Conservation (phyloP, 768 basidiomycete species). For the Leccinum olivaceopallidum region DNA sequence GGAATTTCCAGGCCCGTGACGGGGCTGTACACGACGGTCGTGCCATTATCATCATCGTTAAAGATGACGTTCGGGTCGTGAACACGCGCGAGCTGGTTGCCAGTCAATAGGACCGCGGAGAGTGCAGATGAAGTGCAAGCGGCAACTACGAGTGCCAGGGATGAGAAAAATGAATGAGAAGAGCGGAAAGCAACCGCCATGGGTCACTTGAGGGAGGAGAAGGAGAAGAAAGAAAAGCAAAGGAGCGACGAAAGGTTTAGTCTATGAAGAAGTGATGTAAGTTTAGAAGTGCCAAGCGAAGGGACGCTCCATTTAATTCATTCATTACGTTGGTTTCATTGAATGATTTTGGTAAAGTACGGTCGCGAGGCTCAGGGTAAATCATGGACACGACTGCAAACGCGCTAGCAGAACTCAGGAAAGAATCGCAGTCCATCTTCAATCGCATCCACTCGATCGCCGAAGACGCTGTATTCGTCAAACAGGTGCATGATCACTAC, state of each 20-base stretch:
- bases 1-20: conserved; percentile 42
- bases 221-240: conserved; percentile 6
- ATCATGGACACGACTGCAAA: background rate
- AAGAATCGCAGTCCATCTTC: conserved; percentile 74
- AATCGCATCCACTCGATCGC: conserved; percentile 87
- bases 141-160: conserved; percentile 18
- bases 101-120: conserved; percentile 10
- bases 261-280: conserved; percentile 8
- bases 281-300: background rate
- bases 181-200: conserved; percentile 29
- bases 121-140: conserved; percentile 8
- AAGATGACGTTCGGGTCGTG: conserved; percentile 34
- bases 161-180: conserved; percentile 17
- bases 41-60: conserved; percentile 31
- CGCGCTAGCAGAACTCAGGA: conserved; percentile 44
- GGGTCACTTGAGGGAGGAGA: conserved; percentile 12
- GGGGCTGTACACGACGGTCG: conserved; percentile 45
- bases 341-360: background rate
- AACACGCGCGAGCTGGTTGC: conserved; percentile 23
- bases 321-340: background rate
- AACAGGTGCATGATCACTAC: conserved; percentile 49
- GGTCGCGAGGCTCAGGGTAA: background rate
- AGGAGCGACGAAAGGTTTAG: conserved; percentile 14
- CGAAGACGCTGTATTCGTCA: conserved; percentile 74
- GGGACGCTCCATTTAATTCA: background rate